These are phyloP conservation scores for Candida sp. DNA, from an alignment of 1,139 yeast species.

Conservation along the genomic window DNA sequence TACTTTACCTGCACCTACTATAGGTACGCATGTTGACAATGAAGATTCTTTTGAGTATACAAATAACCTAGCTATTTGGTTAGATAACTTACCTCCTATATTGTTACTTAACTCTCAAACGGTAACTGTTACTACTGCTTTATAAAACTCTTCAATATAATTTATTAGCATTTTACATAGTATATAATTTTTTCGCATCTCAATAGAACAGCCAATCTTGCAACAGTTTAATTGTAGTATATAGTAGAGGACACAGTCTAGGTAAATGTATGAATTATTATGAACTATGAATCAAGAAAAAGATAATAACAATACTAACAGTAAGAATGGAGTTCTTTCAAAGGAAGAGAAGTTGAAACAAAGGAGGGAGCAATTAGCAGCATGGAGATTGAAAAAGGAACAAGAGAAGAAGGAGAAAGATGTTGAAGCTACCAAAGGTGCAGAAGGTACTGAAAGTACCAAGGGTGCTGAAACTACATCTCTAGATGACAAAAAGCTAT, in stretches of 20 bases:
- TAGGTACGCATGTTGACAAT: conserved; percentile 73
- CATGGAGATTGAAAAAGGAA: conserved; percentile 38
- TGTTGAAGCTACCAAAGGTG: not conserved
- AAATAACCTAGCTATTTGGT: conserved; percentile 75
- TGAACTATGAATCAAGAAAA: conserved; percentile 1
- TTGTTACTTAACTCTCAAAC: conserved; percentile 85
- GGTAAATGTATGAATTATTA: conserved; percentile 2
- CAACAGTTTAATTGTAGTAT: not conserved
- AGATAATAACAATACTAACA: conserved; percentile 7
- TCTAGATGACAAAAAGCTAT: conserved; percentile 13
- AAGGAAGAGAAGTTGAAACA: conserved; percentile 32
- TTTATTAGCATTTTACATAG: not conserved
- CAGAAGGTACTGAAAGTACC: not conserved
- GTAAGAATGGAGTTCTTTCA: conserved; percentile 10
- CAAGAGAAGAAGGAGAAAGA: conserved; percentile 14
- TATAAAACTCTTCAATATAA: conserved; percentile 27
- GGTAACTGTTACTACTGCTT: conserved; percentile 91
- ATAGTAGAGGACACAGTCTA: not conserved
- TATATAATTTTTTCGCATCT: not conserved
- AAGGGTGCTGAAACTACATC: conserved; percentile 1
- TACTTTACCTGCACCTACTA: conserved; percentile 83
- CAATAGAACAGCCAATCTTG: not conserved
- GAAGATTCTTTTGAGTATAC: conserved; percentile 72
- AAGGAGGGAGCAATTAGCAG: conserved; percentile 38
- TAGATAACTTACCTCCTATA: conserved; percentile 77